A percentile compares a stretch with the other conserved stretches of the same genome.
phyloP scores from a whole-genome alignment of 2,329 filamentous ascomycete species.

The Pseudogymnoascus sp. region DNA sequence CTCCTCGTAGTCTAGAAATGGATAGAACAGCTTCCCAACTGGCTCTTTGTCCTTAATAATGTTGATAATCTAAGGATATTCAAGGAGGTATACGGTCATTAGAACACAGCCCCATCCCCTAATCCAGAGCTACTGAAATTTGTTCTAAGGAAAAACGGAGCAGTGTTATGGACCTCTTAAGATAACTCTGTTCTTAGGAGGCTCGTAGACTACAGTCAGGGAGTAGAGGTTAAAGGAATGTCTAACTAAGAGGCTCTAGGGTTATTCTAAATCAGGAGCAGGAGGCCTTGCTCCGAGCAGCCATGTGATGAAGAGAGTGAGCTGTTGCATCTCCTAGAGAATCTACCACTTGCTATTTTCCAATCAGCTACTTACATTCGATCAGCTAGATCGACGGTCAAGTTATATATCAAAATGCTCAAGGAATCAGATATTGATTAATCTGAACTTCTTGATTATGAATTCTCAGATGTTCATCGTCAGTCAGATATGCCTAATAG shows the following conservation, averaged over 20 bases:
- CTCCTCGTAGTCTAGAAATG: constrained; percentile 17
- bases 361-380: constrained; percentile 29
- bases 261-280: constrained; percentile 13
- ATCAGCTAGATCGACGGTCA: constrained; percentile 19
- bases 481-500: constrained; percentile 26
- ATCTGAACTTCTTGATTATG: constrained; percentile 19
- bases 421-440: constrained; percentile 12
- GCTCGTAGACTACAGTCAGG: constrained; percentile 20
- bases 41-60: constrained; percentile 30
- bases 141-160: constrained; percentile 24
- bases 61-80: constrained; percentile 27
- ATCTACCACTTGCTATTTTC: constrained; percentile 27
- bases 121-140: constrained; percentile 15
- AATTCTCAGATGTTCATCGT: constrained; percentile 25
- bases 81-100: background rate
- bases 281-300: background rate
- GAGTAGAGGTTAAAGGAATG: constrained; percentile 23
- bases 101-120: background rate
- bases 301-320: constrained; percentile 7
- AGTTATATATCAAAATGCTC: constrained; percentile 24
- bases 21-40: constrained; percentile 18
- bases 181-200: constrained; percentile 23
- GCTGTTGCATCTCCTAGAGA: constrained; percentile 22
- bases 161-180: constrained; percentile 29
- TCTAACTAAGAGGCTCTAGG: constrained; percentile 12